Percentiles rank a stretch among this genome's conserved stretches.
These are phyloP conservation scores for Prunus salicina DNA, from an alignment of 306 rosid genomes.

Conservation along the genomic window DNA sequence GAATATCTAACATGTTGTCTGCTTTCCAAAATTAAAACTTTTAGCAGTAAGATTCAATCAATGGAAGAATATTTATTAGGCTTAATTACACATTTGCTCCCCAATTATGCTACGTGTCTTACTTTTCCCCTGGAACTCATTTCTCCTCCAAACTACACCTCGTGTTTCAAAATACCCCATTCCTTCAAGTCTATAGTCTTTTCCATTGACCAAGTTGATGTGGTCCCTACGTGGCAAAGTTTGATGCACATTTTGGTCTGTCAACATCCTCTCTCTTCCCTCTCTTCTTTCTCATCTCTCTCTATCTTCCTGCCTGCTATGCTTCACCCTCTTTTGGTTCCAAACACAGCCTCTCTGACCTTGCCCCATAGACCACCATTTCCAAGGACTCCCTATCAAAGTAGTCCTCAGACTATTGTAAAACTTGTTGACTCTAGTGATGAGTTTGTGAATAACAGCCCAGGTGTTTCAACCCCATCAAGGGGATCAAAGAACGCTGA, in stretches of 20 bases:
- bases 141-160: neutral
- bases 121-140: neutral
- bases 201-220: neutral
- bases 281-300: neutral
- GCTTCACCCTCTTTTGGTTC: neutral
- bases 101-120: neutral
- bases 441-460: neutral
- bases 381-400: neutral
- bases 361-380: neutral
- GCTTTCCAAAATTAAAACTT: neutral
- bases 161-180: neutral
- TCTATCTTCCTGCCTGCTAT: too few relatives aligned
- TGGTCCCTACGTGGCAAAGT: neutral
- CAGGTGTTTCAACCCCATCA: neutral
- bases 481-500: neutral
- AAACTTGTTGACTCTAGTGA: neutral
- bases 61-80: neutral
- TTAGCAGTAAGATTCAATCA: neutral
- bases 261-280: neutral
- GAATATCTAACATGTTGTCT: neutral
- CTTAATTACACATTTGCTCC: neutral
- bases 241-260: neutral
- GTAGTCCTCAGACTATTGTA: neutral
- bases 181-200: neutral
- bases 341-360: neutral